These are phyloP conservation scores for Metarhizium album DNA, from an alignment of 2,329 filamentous ascomycete species.

Conservation along the genomic window DNA sequence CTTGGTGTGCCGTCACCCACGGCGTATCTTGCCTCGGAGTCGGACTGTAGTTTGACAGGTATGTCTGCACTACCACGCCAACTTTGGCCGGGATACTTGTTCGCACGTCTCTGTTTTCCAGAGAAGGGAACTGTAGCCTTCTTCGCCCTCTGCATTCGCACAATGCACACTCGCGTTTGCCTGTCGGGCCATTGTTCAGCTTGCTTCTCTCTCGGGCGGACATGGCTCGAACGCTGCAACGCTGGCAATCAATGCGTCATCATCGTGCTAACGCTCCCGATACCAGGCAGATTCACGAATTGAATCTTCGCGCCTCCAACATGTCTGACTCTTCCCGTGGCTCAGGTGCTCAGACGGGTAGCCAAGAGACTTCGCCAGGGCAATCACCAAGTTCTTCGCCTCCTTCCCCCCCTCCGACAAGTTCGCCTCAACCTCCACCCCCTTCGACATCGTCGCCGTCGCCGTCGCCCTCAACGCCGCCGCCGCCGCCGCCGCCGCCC, in stretches of 20 bases:
- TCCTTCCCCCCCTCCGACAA: not conserved
- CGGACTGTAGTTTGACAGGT: not conserved
- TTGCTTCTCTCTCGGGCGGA: not conserved
- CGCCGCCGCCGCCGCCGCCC: conserved; percentile 4
- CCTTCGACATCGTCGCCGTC: not conserved
- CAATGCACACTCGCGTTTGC: not conserved
- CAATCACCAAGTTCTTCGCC: not conserved
- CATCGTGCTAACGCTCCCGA: conserved; percentile 23
- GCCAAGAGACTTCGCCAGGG: conserved; percentile 4
- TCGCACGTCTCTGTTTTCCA: not conserved
- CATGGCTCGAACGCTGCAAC: not conserved
- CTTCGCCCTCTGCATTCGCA: not conserved
- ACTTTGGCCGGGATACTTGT: not conserved
- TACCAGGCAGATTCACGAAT: conserved; percentile 15
- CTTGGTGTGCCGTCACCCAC: not conserved
- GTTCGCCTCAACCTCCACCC: not conserved
- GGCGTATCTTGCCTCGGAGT: not conserved
- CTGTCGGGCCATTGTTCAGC: not conserved
- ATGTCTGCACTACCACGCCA: not conserved
- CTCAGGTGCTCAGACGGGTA: conserved; percentile 15
- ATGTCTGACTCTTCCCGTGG: conserved; percentile 2
- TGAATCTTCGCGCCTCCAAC: conserved; percentile 1
- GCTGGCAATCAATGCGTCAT: not conserved
- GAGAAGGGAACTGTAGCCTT: not conserved
- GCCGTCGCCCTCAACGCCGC: conserved; percentile 9